A percentile compares a stretch with the other conserved stretches of the same genome.
Conservation (phyloP, 1,284 basidiomycete species). For the Apiotrichum sp. region DNA sequence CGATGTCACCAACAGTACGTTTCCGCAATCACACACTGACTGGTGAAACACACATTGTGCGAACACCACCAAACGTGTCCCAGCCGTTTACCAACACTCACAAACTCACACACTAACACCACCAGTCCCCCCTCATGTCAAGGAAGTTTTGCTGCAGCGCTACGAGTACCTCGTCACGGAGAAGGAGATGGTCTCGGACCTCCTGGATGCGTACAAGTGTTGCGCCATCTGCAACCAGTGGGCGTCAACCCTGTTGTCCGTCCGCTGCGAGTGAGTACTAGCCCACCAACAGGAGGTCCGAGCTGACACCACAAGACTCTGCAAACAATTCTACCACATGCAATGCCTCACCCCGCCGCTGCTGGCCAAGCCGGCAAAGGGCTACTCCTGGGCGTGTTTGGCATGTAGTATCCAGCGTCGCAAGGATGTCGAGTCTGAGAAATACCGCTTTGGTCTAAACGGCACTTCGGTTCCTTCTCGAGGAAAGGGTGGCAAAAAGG, state of each 20-base stretch:
- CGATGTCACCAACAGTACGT: constrained; percentile 81
- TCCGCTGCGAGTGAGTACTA: constrained; percentile 67
- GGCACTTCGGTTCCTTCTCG: constrained; percentile 40
- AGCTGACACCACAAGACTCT: constrained; percentile 50
- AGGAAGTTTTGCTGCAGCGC: constrained; percentile 65
- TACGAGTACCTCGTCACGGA: constrained; percentile 96
- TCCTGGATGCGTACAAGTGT: constrained; percentile 76
- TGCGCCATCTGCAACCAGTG: constrained; percentile 82
- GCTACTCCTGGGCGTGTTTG: constrained; percentile 96
- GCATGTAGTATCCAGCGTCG: constrained; percentile 83
- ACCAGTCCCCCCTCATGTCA: constrained; percentile 71
- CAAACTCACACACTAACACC: neutral
- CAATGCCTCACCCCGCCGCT: constrained; percentile 85
- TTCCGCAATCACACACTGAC: no score
- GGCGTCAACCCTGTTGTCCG: constrained; percentile 71
- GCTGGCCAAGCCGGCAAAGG: constrained; percentile 89
- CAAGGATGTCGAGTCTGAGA: constrained; percentile 68
- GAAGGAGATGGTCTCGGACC: constrained; percentile 81
- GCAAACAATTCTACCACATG: constrained; percentile 95
- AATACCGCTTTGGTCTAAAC: constrained; percentile 58
- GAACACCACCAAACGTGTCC: neutral
- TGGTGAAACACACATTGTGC: no score
- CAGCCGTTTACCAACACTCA: neutral
- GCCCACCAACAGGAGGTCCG: neutral
- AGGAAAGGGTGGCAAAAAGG: constrained; percentile 61